phyloP scores from a whole-genome alignment of 1,139 yeast genomes.

The Trichomonascaceae sp. region DNA sequence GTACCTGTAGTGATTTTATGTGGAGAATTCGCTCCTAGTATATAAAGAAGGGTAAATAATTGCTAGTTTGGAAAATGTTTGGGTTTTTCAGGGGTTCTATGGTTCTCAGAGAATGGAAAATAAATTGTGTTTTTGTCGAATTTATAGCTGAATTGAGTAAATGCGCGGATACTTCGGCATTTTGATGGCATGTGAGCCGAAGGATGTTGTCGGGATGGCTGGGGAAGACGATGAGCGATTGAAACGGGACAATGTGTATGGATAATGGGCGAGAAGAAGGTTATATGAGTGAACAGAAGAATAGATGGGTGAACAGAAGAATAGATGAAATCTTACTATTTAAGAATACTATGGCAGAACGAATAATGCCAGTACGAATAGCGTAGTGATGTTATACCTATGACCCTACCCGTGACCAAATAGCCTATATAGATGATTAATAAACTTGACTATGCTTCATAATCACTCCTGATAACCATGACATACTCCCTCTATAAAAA shows the following conservation, averaged over 20 bases:
- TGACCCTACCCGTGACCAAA: too few species aligned
- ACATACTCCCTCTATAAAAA: slow-evolving; percentile 24
- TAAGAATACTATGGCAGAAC: too few species aligned
- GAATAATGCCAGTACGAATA: too few species aligned
- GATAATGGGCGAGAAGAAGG: too few species aligned
- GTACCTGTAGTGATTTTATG: not conserved
- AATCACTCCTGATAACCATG: not conserved
- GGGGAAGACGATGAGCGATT: not conserved
- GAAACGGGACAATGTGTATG: too few species aligned
- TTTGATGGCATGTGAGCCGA: not conserved
- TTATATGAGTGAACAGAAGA: too few species aligned
- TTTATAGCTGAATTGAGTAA: not conserved
- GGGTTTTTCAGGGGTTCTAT: not conserved
- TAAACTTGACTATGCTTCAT: too few species aligned
- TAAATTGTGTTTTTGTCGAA: not conserved
- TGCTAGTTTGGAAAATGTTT: not conserved
- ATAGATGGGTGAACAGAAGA: too few species aligned
- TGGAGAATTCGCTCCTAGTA: not conserved
- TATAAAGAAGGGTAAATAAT: not conserved
- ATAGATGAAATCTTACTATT: too few species aligned
- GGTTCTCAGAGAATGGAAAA: not conserved
- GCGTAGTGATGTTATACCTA: too few species aligned
- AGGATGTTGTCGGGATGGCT: not conserved
- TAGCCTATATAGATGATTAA: too few species aligned
- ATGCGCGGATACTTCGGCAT: not conserved